Percentiles rank a stretch among this genome's conserved stretches.
These are phyloP conservation scores for Coemansia sp. DNA, from an alignment of 192 early-diverging fungal species.

Conservation along the genomic window DNA sequence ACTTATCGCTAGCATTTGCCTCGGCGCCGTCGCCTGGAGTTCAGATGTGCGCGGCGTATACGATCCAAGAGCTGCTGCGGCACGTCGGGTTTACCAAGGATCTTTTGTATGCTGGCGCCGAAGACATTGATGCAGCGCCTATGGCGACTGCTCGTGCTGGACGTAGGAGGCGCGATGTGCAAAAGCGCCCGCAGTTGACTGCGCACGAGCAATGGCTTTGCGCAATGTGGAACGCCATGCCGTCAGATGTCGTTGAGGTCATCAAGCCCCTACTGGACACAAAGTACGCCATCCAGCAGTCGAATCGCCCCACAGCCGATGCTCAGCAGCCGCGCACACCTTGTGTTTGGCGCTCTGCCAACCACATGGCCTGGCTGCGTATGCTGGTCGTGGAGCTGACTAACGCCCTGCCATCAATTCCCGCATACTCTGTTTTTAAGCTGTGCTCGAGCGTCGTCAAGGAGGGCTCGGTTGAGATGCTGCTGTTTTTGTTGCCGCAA, in stretches of 20 bases:
- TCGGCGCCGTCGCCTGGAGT: conserved; percentile 49
- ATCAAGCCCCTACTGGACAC: conserved; percentile 46
- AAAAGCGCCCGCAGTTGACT: conserved; percentile 10
- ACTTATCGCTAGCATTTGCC: conserved; percentile 48
- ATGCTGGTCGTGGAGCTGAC: conserved; percentile 38
- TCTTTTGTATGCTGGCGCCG: conserved; percentile 11
- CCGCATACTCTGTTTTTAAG: conserved; percentile 27
- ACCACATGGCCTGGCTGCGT: conserved; percentile 39
- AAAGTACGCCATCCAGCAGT: conserved; percentile 48
- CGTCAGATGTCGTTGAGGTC: conserved; percentile 25
- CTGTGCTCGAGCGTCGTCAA: conserved; percentile 41
- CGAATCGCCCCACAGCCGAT: conserved; percentile 7
- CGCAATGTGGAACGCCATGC: conserved; percentile 47
- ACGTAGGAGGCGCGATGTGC: conserved; percentile 8
- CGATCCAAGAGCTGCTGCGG: conserved; percentile 51
- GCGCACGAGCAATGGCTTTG: conserved; percentile 17
- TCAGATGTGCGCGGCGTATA: conserved; percentile 47
- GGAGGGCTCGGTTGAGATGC: conserved; percentile 40
- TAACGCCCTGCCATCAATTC: conserved; percentile 9
- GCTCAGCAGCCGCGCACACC: conserved; percentile 2
- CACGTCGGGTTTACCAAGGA: conserved; percentile 43
- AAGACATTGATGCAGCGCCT: neutral
- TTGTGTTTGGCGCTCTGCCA: conserved; percentile 22
- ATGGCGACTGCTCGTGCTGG: neutral
- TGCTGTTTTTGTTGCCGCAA: conserved; percentile 39